A percentile compares a stretch with the other conserved stretches of the same genome.
Conservation (phyloP, 495 filamentous ascomycete species). For the Lasiosphaeria ovina region DNA sequence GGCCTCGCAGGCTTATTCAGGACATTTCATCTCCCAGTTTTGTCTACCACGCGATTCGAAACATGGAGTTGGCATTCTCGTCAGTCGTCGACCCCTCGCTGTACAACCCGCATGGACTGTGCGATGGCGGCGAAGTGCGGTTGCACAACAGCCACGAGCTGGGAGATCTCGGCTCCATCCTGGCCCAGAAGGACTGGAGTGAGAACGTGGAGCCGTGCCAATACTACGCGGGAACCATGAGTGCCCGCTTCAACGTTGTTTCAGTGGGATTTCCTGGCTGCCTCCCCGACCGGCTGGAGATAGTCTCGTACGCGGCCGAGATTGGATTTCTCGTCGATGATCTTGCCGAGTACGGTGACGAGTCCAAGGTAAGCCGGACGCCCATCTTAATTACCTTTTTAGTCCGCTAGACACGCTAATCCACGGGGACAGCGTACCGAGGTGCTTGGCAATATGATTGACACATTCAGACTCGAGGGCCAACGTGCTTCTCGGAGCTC, state of each 20-base stretch:
- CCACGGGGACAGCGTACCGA: background rate
- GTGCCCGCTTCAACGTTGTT: background rate
- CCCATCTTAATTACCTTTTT: background rate
- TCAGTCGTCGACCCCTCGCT: conserved; percentile 7
- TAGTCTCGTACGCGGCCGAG: background rate
- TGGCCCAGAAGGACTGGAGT: conserved; percentile 16
- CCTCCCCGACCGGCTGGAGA: background rate
- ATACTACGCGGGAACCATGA: background rate
- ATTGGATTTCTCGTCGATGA: background rate
- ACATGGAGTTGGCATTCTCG: background rate
- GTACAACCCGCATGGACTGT: conserved; percentile 6
- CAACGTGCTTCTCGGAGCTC: background rate
- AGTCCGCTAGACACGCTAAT: background rate
- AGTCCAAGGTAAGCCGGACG: background rate
- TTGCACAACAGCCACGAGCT: conserved; percentile 3
- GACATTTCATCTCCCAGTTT: too few relatives aligned
- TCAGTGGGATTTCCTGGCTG: background rate
- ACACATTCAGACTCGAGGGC: too few relatives aligned
- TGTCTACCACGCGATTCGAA: background rate
- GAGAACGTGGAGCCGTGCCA: background rate
- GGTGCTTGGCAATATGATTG: background rate
- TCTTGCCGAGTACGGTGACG: background rate
- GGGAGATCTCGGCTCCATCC: conserved; percentile 9
- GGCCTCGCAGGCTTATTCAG: too few relatives aligned
- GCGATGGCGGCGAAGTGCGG: conserved; percentile 5